Base-by-base conservation (phyloP, 1,139 yeast genomes). In the Debaryomyces coudertii region DNA sequence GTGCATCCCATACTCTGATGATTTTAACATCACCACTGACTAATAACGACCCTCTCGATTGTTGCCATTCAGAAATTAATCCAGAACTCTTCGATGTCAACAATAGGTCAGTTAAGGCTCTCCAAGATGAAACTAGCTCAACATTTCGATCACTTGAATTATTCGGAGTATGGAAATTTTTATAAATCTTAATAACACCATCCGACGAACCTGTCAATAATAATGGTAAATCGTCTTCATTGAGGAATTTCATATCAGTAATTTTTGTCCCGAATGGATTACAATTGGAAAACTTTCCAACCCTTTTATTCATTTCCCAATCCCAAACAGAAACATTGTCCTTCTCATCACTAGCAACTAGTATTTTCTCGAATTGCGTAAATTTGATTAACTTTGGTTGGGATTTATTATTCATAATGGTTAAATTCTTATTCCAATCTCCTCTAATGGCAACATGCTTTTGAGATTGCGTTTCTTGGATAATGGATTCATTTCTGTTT, bases 1-100 rank as follows among this genome's bases (percentile, higher is more conserved):
- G 95, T 0, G 98, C 98, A 68, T 93, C 99, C 99, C 99, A 93
- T 1, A 92, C 77, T 49, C 96, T 74, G 44, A 93, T 90, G 25
- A 90, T 84, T 54, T 92, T 89, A 8, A 90, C 96, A 70, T 93
- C 99, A 40, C 99, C 99, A 44, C 97, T 92, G 1, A 90, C 97
- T 45, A 93, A 69, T 37, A 93, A 70, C 1, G 96, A 83, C 0
- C 99, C 99, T 52, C 97, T 74, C 40, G 95, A 86, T 62, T 93
- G 99, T 61, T 92, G 98, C 99, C 99, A 93, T 58, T 93, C 98
- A 5, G 93, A 83, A 30, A 90, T 79, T 44, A 95, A 72, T 2
- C 97, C 97, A 16, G 90, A 82, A 44, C 93, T 85, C 55, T 88
- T 81, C 15, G 93, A 87, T 0, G 97, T 87, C 30, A 87, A 71